phyloP scores from a whole-genome alignment of 192 early-diverging fungal species.

The Podila minutissima region DNA sequence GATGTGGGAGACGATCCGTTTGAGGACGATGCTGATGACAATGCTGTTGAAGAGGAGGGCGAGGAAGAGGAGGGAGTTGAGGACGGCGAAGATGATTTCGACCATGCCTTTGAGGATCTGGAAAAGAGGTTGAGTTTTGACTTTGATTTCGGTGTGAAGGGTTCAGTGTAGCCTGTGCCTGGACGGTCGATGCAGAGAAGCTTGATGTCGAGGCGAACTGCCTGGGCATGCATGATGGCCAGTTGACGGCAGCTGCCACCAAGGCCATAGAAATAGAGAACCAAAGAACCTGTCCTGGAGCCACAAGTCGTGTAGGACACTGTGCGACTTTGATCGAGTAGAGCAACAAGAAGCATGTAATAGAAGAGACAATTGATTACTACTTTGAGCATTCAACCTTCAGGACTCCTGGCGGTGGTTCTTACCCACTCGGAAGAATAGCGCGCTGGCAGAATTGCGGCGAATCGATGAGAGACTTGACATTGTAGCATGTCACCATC shows the following conservation, averaged over 20 bases:
- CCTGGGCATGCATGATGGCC: conserved; percentile 39
- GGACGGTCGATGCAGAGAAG: conserved; percentile 38
- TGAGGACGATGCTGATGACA: neutral
- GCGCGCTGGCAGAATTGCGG: conserved; percentile 37
- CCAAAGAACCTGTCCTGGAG: conserved; percentile 24
- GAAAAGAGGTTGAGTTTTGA: conserved; percentile 4
- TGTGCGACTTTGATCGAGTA: conserved; percentile 5
- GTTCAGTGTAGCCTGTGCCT: conserved; percentile 40
- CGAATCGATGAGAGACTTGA: conserved; percentile 39
- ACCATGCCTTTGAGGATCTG: neutral
- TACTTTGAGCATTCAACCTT: neutral
- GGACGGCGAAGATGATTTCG: neutral
- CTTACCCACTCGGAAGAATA: conserved; percentile 34
- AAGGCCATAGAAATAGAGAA: conserved; percentile 39
- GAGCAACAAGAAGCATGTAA: neutral
- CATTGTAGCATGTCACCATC: conserved; percentile 26
- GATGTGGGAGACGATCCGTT: neutral
- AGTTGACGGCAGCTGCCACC: conserved; percentile 44
- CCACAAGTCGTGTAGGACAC: conserved; percentile 39
- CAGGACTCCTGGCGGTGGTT: too few relatives aligned
- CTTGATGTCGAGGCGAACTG: conserved; percentile 36
- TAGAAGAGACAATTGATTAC: neutral
- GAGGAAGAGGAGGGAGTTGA: neutral
- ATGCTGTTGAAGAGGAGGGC: neutral
- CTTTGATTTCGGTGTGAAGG: conserved; percentile 9